phyloP scores from a whole-genome alignment of 805 yeast species.

The Kodamaea laetipori region DNA sequence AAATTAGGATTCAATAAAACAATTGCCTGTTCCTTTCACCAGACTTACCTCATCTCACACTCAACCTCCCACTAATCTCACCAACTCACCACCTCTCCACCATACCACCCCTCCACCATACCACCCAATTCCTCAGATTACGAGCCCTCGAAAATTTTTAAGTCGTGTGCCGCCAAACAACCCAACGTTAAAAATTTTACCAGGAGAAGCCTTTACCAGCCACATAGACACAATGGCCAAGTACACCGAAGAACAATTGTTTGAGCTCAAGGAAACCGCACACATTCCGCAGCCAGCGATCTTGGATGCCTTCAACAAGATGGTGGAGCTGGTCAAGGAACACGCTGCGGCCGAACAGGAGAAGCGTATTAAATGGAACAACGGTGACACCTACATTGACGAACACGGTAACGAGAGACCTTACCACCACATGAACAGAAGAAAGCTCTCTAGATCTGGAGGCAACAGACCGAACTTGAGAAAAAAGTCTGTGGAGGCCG shows the following conservation, averaged over 20 bases:
- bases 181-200: conserved; percentile 9
- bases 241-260: conserved; percentile 73
- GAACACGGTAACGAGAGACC: conserved; percentile 48
- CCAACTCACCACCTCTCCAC: too few relatives aligned
- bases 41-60: too few relatives aligned
- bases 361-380: conserved; percentile 31
- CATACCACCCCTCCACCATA: too few relatives aligned
- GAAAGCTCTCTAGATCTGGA: conserved; percentile 61
- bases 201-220: conserved; percentile 11
- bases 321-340: conserved; percentile 68
- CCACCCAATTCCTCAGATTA: too few relatives aligned
- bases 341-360: conserved; percentile 33
- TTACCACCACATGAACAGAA: conserved; percentile 50
- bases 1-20: too few relatives aligned
- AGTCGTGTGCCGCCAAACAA: conserved; percentile 12
- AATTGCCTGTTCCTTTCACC: too few relatives aligned
- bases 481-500: conserved; percentile 52
- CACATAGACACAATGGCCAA: conserved; percentile 44
- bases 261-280: conserved; percentile 57
- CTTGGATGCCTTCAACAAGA: conserved; percentile 61
- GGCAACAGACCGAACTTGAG: conserved; percentile 52
- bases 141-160: conserved; percentile 4
- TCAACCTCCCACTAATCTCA: too few relatives aligned
- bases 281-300: conserved; percentile 63
- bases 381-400: conserved; percentile 49